Conservation (phyloP, 345 rosid species). For the Physaria fendleri region DNA sequence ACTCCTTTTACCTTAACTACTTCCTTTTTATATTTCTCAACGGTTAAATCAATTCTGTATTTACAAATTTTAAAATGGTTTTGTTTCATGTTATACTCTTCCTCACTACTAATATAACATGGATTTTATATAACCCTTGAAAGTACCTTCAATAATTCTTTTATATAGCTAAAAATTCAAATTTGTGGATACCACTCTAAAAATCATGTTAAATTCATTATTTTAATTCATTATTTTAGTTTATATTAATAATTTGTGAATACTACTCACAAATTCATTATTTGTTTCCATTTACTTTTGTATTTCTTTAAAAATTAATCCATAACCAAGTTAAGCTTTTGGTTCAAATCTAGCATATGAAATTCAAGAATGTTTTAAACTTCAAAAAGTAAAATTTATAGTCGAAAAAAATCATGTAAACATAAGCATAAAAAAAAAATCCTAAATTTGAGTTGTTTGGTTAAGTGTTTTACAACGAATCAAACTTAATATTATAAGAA, state of each 20-base stretch:
- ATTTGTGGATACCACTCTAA: too few species aligned
- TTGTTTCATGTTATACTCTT: neutral
- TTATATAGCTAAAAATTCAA: too few species aligned
- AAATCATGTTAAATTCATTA: too few species aligned
- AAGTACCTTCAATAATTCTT: neutral
- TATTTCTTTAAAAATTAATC: neutral
- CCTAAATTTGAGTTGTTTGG: too few species aligned
- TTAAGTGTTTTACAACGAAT: neutral
- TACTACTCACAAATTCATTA: too few species aligned
- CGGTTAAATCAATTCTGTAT: neutral
- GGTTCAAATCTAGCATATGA: neutral
- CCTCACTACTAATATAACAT: neutral
- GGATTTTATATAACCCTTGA: neutral
- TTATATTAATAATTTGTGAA: too few species aligned
- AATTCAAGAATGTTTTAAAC: too few species aligned
- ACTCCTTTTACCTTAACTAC: neutral
- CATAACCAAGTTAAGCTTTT: too few species aligned
- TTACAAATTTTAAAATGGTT: neutral
- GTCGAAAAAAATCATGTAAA: too few species aligned
- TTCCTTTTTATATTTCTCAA: neutral
- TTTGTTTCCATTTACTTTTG: neutral
- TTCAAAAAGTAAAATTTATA: too few species aligned
- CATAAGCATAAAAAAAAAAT: too few species aligned
- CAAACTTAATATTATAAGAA: neutral
- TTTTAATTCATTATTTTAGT: too few species aligned